Evolutionary conservation across 2,329 filamentous ascomycete genomes (phyloP).

Genomic region (Epichloe scottii): DNA sequence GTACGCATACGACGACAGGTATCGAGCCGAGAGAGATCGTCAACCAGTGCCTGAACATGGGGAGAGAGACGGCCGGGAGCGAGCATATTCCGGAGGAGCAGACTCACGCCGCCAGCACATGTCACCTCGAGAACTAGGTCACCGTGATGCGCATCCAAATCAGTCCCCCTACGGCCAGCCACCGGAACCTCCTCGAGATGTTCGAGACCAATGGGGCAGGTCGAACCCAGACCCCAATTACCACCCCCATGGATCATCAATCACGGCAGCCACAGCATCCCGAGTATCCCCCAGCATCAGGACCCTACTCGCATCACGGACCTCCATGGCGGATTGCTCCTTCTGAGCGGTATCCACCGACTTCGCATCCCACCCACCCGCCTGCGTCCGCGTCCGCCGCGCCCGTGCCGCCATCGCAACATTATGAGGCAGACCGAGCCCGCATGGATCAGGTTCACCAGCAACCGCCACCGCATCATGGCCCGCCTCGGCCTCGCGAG

Average conservation of each 20-base stretch:
- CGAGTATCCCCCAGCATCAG: constrained; percentile 34
- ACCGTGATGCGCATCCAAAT: constrained; percentile 31
- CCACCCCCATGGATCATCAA: constrained; percentile 27
- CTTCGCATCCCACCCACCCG: constrained; percentile 23
- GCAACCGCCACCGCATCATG: constrained; percentile 23
- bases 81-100: constrained; percentile 34
- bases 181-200: constrained; percentile 23
- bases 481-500: constrained; percentile 29
- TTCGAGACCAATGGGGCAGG: constrained; percentile 21
- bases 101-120: constrained; percentile 32
- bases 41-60: constrained; percentile 31
- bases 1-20: constrained; percentile 40
- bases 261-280: constrained; percentile 23
- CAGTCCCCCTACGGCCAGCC: constrained; percentile 32
- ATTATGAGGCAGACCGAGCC: constrained; percentile 39
- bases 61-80: constrained; percentile 30
- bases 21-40: constrained; percentile 35
- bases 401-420: constrained; percentile 21
- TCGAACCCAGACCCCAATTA: constrained; percentile 18
- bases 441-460: constrained; percentile 28
- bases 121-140: constrained; percentile 24
- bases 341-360: constrained; percentile 21
- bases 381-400: constrained; percentile 16
- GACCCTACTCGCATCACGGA: constrained; percentile 22
- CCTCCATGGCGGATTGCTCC: constrained; percentile 19